Conservation (phyloP, 2,329 filamentous ascomycete genomes). For the Xylariales sp. region DNA sequence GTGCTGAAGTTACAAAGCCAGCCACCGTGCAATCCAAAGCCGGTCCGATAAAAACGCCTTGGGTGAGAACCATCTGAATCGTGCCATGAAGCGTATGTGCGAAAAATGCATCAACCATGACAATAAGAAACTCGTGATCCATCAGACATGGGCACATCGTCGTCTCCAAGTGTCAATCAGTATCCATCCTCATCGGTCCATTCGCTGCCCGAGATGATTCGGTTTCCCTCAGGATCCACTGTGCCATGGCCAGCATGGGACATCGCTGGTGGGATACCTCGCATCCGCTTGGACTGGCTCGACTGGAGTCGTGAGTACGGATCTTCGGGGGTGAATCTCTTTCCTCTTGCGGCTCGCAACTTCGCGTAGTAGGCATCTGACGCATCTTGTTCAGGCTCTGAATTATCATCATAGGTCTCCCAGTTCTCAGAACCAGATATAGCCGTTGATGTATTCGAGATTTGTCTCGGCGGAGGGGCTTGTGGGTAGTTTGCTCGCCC, state of each 20-base stretch:
- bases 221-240: constrained; percentile 55
- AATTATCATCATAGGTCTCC: constrained; percentile 91
- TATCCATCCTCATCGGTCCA: constrained; percentile 64
- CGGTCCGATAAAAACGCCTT: constrained; percentile 2
- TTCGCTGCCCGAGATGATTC: constrained; percentile 60
- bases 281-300: constrained; percentile 47
- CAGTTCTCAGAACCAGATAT: constrained; percentile 90
- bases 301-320: constrained; percentile 32
- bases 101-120: constrained; percentile 13
- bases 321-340: constrained; percentile 54
- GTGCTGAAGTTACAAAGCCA: not conserved
- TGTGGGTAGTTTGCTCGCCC: constrained; percentile 35
- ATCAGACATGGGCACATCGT: constrained; percentile 10
- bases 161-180: constrained; percentile 24
- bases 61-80: constrained; percentile 7
- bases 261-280: constrained; percentile 46
- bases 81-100: constrained; percentile 18
- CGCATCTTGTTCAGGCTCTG: constrained; percentile 69
- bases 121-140: constrained; percentile 19
- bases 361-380: constrained; percentile 79
- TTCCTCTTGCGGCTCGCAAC: constrained; percentile 63
- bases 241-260: constrained; percentile 41
- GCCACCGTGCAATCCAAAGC: not conserved
- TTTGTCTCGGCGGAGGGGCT: constrained; percentile 53
- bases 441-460: constrained; percentile 70